phyloP scores from a whole-genome alignment of 202 grass and related monocot species.

The Dendrocalamus latiflorus region DNA sequence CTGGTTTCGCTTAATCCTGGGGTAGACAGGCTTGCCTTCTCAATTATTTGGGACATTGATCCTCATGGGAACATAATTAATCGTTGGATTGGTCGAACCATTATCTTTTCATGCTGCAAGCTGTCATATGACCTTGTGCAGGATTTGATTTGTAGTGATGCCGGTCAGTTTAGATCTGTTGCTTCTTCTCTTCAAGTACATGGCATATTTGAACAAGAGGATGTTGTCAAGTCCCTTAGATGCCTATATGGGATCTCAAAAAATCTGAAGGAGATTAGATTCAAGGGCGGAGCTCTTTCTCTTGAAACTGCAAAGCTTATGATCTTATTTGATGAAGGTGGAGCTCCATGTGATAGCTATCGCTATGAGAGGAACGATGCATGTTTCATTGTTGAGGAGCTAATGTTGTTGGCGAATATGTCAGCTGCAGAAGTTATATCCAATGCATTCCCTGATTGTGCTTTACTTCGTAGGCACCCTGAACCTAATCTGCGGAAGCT shows the following conservation, averaged over 20 bases:
- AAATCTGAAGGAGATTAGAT: constrained; percentile 77
- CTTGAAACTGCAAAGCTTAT: constrained; percentile 80
- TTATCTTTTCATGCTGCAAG: constrained; percentile 91
- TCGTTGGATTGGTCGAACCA: constrained; percentile 78
- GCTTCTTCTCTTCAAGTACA: constrained; percentile 51
- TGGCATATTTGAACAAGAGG: constrained; percentile 57
- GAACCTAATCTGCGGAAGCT: constrained; percentile 73
- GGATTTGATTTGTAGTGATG: constrained; percentile 50
- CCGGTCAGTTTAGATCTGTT: constrained; percentile 30
- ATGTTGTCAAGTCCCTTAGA: constrained; percentile 67
- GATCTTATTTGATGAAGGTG: constrained; percentile 85
- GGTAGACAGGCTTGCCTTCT: constrained; percentile 76
- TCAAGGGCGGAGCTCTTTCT: constrained; percentile 75
- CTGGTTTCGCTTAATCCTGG: constrained; percentile 75
- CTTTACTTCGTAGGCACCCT: constrained; percentile 86
- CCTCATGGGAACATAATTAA: constrained; percentile 63
- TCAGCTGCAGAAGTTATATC: constrained; percentile 96
- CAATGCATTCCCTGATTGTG: constrained; percentile 74
- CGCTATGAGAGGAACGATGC: constrained; percentile 53
- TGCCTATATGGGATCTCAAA: constrained; percentile 58
- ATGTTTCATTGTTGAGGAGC: constrained; percentile 85
- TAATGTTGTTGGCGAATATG: constrained; percentile 93
- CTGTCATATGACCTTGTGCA: constrained; percentile 78
- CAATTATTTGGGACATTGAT: constrained; percentile 94
- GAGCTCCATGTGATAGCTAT: constrained; percentile 69